Percentiles rank a stretch among this genome's conserved stretches.
Conservation (phyloP, 2,329 filamentous ascomycete species). For the Penicillium aurantiogriseum region DNA sequence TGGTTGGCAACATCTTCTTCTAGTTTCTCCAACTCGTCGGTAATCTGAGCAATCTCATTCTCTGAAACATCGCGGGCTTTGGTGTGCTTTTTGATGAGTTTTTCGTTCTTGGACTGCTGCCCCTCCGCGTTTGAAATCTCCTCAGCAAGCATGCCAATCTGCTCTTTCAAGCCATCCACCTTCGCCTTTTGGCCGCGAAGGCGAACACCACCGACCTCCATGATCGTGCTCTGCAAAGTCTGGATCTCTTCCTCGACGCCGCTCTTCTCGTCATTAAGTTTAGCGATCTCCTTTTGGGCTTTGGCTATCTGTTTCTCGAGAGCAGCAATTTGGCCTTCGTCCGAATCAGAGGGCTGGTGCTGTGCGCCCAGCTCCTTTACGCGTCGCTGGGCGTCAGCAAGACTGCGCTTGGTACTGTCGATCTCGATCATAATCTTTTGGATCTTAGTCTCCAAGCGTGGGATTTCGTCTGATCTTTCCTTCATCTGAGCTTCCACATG, state of each 20-base stretch:
- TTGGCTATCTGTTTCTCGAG: conserved; percentile 74
- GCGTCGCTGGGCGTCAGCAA: conserved; percentile 78
- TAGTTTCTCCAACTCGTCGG: conserved; percentile 71
- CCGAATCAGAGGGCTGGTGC: conserved; percentile 75
- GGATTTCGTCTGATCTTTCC: conserved; percentile 73
- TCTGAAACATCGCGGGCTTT: conserved; percentile 77
- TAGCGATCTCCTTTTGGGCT: conserved; percentile 72
- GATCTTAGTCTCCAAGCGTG: conserved; percentile 81
- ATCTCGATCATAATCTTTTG: conserved; percentile 89
- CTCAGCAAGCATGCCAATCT: conserved; percentile 77
- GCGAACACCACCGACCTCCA: conserved; percentile 94
- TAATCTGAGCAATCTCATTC: conserved; percentile 72
- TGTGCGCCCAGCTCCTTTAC: conserved; percentile 81
- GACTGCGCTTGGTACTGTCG: conserved; percentile 79
- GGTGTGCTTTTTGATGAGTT: conserved; percentile 81
- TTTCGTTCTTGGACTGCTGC: conserved; percentile 87
- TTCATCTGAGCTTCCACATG: conserved; percentile 73
- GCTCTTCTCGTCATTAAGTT: conserved; percentile 78
- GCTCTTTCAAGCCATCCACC: conserved; percentile 83
- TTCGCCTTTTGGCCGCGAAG: conserved; percentile 85
- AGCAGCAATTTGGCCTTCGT: conserved; percentile 69
- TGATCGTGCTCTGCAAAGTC: conserved; percentile 89
- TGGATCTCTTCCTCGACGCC: conserved; percentile 93
- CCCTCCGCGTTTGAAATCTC: conserved; percentile 84
- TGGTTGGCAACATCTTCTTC: conserved; percentile 78